These are phyloP conservation scores for Nakataea oryzae DNA, from an alignment of 2,329 filamentous ascomycete genomes.

Conservation along the genomic window DNA sequence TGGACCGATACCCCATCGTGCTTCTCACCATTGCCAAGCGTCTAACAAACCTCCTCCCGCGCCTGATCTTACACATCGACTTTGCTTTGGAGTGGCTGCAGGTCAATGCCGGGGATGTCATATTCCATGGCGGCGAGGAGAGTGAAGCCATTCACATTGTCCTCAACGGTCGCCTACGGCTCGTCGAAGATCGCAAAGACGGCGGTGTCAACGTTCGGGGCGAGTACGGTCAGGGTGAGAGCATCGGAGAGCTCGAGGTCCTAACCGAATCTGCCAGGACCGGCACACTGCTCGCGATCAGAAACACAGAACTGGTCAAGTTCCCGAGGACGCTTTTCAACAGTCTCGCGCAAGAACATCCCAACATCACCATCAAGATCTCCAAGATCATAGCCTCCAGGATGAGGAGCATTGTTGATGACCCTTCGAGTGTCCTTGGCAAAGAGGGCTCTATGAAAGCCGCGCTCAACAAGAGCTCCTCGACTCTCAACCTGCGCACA, in stretches of 20 bases:
- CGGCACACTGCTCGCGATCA: slow-evolving; percentile 87
- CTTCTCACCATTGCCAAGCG: slow-evolving; percentile 93
- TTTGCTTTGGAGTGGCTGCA: slow-evolving; percentile 98
- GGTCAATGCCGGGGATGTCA: slow-evolving; percentile 86
- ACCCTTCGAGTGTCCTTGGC: slow-evolving; percentile 57
- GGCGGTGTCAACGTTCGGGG: slow-evolving; percentile 78
- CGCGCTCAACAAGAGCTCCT: slow-evolving; percentile 59
- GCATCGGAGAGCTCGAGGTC: slow-evolving; percentile 92
- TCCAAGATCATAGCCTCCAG: slow-evolving; percentile 96
- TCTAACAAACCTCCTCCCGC: slow-evolving; percentile 77
- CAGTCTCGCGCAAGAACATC: slow-evolving; percentile 92
- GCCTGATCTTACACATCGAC: slow-evolving; percentile 89
- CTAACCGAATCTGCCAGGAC: slow-evolving; percentile 89
- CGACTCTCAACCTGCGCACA: slow-evolving; percentile 84
- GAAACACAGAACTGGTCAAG: slow-evolving; percentile 91
- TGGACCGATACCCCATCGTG: slow-evolving; percentile 85
- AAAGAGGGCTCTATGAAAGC: slow-evolving; percentile 45
- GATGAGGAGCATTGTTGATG: slow-evolving; percentile 82
- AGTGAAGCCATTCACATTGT: slow-evolving; percentile 98
- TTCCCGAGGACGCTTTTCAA: slow-evolving; percentile 96
- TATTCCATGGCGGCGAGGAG: slow-evolving; percentile 88
- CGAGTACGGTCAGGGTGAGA: slow-evolving; percentile 95
- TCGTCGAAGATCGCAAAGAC: slow-evolving; percentile 72
- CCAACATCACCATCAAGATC: slow-evolving; percentile 97
- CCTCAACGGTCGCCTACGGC: slow-evolving; percentile 79